These are phyloP conservation scores for Trifolium fragiferum DNA, from an alignment of 306 rosid species.

Conservation along the genomic window DNA sequence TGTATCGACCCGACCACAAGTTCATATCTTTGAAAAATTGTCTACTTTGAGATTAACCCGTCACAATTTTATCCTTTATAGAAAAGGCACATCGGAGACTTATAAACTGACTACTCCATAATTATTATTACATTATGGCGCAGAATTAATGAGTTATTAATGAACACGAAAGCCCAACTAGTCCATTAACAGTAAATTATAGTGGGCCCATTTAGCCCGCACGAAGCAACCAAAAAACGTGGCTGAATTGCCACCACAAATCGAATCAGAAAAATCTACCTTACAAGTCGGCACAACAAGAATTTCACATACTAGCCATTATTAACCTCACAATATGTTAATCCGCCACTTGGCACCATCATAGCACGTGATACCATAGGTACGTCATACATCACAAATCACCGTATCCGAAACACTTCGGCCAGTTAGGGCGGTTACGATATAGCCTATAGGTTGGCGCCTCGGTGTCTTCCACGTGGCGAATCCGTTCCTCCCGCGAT, in stretches of 20 bases:
- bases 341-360: conserved; percentile 32
- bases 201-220: not conserved
- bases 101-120: too few species aligned
- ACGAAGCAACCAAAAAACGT: not conserved
- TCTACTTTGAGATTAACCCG: too few species aligned
- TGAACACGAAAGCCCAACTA: not conserved
- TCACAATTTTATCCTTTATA: too few species aligned
- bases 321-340: not conserved
- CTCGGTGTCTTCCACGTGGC: conserved; percentile 65
- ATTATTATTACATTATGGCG: too few species aligned
- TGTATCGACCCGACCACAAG: too few species aligned
- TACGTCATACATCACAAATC: conserved; percentile 18
- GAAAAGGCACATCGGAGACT: too few species aligned
- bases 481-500: conserved; percentile 50
- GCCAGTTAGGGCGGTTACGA: conserved; percentile 40
- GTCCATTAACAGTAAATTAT: not conserved
- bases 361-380: not conserved
- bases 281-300: conserved; percentile 1
- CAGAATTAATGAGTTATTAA: too few species aligned
- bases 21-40: too few species aligned
- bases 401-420: conserved; percentile 2
- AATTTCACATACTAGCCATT: not conserved
- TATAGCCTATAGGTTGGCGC: conserved; percentile 43
- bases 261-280: not conserved
- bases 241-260: not conserved